Evolutionary conservation across 2,329 filamentous ascomycete species (phyloP).

Genomic region (Pseudopyricularia javanii): DNA sequence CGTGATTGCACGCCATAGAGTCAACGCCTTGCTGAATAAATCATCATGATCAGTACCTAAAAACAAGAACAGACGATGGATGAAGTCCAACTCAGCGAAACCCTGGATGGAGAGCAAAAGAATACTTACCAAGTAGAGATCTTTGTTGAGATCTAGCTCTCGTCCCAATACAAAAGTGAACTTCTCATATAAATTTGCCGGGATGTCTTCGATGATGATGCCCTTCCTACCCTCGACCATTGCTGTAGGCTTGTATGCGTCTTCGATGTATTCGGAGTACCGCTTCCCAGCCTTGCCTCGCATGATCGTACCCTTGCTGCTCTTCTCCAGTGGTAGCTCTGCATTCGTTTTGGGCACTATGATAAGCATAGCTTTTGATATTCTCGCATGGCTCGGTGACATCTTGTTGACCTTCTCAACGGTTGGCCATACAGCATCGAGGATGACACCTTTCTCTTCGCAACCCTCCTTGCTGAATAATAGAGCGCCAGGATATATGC

Average conservation of each 20-base stretch:
- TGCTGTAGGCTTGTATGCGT: slow-evolving; percentile 22
- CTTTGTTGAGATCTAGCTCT: slow-evolving; percentile 21
- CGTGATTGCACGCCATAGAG: slow-evolving; percentile 43
- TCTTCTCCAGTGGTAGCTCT: slow-evolving; percentile 35
- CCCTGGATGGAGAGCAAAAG: no score
- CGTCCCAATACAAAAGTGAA: slow-evolving; percentile 10
- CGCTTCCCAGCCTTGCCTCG: slow-evolving; percentile 35
- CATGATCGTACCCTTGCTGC: slow-evolving; percentile 50
- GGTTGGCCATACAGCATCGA: not conserved
- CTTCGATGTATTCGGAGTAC: slow-evolving; percentile 32
- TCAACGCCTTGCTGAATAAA: slow-evolving; percentile 47
- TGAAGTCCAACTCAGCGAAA: no score
- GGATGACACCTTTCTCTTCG: slow-evolving; percentile 12
- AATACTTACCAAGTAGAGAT: no score
- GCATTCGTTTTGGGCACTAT: slow-evolving; percentile 21
- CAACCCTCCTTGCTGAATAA: slow-evolving; percentile 33
- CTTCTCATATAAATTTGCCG: not conserved
- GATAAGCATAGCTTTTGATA: slow-evolving; percentile 37
- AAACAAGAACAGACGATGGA: no score
- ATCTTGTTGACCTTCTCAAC: slow-evolving; percentile 34
- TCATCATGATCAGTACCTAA: no score
- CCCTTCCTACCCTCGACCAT: not conserved
- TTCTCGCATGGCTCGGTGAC: slow-evolving; percentile 35
- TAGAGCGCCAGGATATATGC: slow-evolving; percentile 41
- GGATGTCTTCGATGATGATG: not conserved